Base-by-base conservation (phyloP, 1,284 basidiomycete genomes). In the Chondrostereum purpureum region DNA sequence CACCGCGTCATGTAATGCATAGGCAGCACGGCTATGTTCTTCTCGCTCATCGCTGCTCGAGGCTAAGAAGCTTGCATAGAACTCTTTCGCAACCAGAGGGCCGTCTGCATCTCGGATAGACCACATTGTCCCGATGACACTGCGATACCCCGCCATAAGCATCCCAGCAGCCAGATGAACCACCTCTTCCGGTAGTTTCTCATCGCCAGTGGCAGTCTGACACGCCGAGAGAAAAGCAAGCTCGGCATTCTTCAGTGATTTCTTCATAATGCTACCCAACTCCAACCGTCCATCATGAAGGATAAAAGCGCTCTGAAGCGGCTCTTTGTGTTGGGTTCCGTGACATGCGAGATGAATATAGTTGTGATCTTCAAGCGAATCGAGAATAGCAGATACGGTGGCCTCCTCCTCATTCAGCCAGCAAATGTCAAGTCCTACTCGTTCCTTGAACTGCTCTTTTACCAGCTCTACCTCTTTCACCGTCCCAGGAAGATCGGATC, bases 281-380 rank as follows among this genome's bases (percentile, higher is more conserved):
- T 48, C 49, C 3, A 62, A 46, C 21, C 46, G 47, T 19, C 42
- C 45, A 16, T 51, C 53, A 27, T 55, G 44, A 10, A 64, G 48
- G 5, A 58, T 11, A 6, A 63, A 43, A 5, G 45, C 44, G 22
- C 58, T 62, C 39, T 57, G 49, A 5, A 58, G 44, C 2, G 60
- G 60, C 39, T 59, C 50, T 1, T 45, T 13, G 38, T 56, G 43
- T 44, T 62, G 61, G 16, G 48, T 47, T 5, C 61, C 62, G 50
- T 64, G 62, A 42, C 63, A 62, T 6, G 58, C 59, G 11, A 63
- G 44, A 44, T 64, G 61, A n/a, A 59, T 41, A 58, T 59, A 60
- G 8, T 41, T 39, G 23, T 49, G 47, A 17, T 45, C 11, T 12
- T 45, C 38, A 8, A 62, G 41, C 22, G 42, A 41, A 13, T 31